A percentile compares a stretch with the other conserved stretches of the same genome.
These are phyloP conservation scores for Oemleria cerasiformis DNA, from an alignment of 306 rosid genomes.

Conservation along the genomic window DNA sequence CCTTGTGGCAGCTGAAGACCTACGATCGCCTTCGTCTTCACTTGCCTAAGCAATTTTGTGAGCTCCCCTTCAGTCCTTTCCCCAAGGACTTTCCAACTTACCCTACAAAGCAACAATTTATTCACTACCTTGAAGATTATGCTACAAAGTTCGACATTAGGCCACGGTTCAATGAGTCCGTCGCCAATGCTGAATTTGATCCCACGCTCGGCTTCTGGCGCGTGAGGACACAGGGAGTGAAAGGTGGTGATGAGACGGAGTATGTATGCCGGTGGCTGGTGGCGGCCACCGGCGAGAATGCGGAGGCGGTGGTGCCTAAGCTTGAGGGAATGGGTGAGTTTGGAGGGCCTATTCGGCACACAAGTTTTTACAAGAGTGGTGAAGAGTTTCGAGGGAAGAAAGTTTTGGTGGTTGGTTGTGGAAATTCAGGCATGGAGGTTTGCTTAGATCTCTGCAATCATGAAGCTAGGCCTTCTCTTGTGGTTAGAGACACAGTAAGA, in stretches of 20 bases:
- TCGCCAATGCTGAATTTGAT: slow-evolving; percentile 49
- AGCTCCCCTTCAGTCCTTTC: slow-evolving; percentile 56
- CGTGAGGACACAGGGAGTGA: slow-evolving; percentile 16
- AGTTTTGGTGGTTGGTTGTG: slow-evolving; percentile 90
- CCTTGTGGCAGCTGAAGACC: slow-evolving; percentile 77
- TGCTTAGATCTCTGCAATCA: slow-evolving; percentile 83
- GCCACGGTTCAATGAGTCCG: slow-evolving; percentile 58
- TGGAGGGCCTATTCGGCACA: slow-evolving; percentile 51
- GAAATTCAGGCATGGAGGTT: slow-evolving; percentile 95
- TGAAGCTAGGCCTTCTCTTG: slow-evolving; percentile 71
- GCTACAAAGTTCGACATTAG: slow-evolving; percentile 41
- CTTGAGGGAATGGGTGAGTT: slow-evolving; percentile 53
- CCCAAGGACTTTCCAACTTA: slow-evolving; percentile 64
- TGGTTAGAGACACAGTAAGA: slow-evolving; percentile 74
- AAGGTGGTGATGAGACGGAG: slow-evolving; percentile 30
- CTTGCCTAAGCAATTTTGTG: slow-evolving; percentile 76
- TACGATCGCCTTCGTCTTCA: slow-evolving; percentile 73
- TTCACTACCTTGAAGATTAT: slow-evolving; percentile 50
- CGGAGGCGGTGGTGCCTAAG: slow-evolving; percentile 67
- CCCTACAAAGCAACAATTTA: slow-evolving; percentile 73
- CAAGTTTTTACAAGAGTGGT: slow-evolving; percentile 70
- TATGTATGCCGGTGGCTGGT: slow-evolving; percentile 63
- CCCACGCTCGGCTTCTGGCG: slow-evolving; percentile 49
- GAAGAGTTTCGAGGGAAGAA: slow-evolving; percentile 51
- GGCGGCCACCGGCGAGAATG: slow-evolving; percentile 90